These are phyloP conservation scores for Helichrysum umbraculigerum DNA, from an alignment of 129 eudicot species.

Conservation along the genomic window DNA sequence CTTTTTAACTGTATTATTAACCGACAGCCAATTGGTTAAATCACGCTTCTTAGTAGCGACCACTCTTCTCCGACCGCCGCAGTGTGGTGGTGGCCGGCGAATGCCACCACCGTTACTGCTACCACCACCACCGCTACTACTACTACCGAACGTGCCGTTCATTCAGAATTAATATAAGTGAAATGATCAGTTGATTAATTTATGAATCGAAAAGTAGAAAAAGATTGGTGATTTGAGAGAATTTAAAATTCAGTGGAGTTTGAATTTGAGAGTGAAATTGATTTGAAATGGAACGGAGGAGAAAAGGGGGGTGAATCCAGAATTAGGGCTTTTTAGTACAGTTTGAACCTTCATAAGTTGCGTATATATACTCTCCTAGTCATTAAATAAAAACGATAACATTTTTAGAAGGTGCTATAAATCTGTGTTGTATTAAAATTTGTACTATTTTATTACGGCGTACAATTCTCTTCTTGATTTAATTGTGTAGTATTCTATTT, in stretches of 20 bases:
- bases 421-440: too few species aligned
- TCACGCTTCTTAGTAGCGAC: conserved; percentile 84
- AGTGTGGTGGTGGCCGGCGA: conserved; percentile 53
- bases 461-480: too few species aligned
- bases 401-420: too few species aligned
- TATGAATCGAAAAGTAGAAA: neutral
- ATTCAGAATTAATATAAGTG: neutral
- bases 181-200: neutral
- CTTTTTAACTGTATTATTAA: conserved; percentile 37
- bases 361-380: too few species aligned
- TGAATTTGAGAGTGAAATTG: neutral
- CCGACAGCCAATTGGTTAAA: conserved; percentile 56
- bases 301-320: neutral
- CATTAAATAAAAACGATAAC: too few species aligned
- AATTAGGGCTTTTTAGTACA: neutral
- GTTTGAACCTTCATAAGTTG: neutral
- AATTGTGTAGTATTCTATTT: too few species aligned
- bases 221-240: neutral
- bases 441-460: too few species aligned
- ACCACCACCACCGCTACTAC: neutral
- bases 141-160: neutral
- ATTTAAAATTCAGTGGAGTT: neutral
- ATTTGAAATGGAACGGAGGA: neutral
- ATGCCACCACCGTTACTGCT: conserved; percentile 26
- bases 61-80: conserved; percentile 67